Evolutionary conservation across 305 asterid genomes (phyloP).

Genomic region (Vinca major): DNA sequence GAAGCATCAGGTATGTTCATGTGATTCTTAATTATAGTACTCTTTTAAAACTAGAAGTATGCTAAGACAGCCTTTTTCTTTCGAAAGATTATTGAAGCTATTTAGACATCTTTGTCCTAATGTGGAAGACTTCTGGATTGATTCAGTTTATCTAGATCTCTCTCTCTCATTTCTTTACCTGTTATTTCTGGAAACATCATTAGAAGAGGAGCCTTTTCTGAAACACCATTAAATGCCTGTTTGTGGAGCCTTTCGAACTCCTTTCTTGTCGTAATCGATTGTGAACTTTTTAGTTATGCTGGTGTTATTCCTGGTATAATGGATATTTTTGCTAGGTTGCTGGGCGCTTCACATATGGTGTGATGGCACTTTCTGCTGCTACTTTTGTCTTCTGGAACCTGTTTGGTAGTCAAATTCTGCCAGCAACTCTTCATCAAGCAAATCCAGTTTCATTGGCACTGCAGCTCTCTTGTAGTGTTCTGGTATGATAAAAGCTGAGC

Average conservation of each 20-base stretch:
- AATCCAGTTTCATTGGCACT: constrained; percentile 78
- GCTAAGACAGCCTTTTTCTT: neutral
- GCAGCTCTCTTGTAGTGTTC: constrained; percentile 97
- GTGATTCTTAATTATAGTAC: constrained; percentile 6
- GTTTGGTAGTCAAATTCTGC: constrained; percentile 68
- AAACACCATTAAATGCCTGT: neutral
- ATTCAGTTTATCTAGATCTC: constrained; percentile 1
- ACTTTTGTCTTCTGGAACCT: constrained; percentile 92
- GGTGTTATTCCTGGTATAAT: neutral
- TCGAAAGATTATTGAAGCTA: neutral
- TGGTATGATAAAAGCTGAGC: constrained; percentile 41
- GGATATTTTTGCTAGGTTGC: constrained; percentile 52
- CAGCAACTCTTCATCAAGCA: constrained; percentile 84
- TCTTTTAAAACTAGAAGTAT: neutral
- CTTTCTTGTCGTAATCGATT: neutral
- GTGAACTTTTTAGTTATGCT: neutral
- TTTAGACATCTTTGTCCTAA: neutral
- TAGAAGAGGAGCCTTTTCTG: neutral
- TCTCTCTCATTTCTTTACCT: constrained; percentile 1
- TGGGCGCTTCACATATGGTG: constrained; percentile 93
- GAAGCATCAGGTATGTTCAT: constrained; percentile 1
- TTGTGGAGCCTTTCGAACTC: neutral
- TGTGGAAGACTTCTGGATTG: neutral
- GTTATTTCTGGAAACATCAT: neutral
- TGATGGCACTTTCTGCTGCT: constrained; percentile 93